A percentile compares a stretch with the other conserved stretches of the same genome.
Evolutionary conservation across 805 yeast genomes (phyloP).

Genomic region (Cyberlindnera xylosilytica): DNA sequence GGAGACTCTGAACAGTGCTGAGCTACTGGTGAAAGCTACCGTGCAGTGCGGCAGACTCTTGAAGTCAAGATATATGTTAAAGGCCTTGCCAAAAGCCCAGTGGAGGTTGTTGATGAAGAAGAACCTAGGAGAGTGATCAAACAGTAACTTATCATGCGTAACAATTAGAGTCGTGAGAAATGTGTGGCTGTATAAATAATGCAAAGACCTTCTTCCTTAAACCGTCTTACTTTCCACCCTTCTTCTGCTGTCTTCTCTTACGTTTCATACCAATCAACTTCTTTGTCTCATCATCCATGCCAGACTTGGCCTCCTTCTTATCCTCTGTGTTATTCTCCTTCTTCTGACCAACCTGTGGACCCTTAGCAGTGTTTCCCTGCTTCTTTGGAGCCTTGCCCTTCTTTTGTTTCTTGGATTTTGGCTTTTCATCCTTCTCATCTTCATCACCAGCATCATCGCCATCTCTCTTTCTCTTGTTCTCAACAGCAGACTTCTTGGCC

Average conservation of each 20-base stretch:
- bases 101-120: background rate
- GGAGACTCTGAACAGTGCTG: too few species aligned
- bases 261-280: conserved; percentile 67
- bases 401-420: conserved; percentile 14
- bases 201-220: background rate
- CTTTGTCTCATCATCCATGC: conserved; percentile 52
- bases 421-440: conserved; percentile 16
- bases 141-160: background rate
- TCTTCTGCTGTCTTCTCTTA: conserved; percentile 54
- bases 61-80: too few species aligned
- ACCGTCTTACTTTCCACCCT: background rate
- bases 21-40: too few species aligned
- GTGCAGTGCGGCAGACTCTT: too few species aligned
- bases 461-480: conserved; percentile 27
- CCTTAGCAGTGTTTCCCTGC: conserved; percentile 46
- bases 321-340: conserved; percentile 5
- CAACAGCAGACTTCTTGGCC: conserved; percentile 33
- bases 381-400: conserved; percentile 24
- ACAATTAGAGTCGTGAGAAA: background rate
- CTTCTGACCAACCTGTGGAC: conserved; percentile 27
- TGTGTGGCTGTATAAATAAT: background rate
- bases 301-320: conserved; percentile 30
- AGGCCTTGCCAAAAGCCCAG: too few species aligned
- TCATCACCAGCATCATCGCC: conserved; percentile 23
- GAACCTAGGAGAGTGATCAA: background rate